Percentiles rank a stretch among this genome's conserved stretches.
These are phyloP conservation scores for Colletotrichum echinochloae DNA, from an alignment of 2,329 filamentous ascomycete species.

Conservation along the genomic window DNA sequence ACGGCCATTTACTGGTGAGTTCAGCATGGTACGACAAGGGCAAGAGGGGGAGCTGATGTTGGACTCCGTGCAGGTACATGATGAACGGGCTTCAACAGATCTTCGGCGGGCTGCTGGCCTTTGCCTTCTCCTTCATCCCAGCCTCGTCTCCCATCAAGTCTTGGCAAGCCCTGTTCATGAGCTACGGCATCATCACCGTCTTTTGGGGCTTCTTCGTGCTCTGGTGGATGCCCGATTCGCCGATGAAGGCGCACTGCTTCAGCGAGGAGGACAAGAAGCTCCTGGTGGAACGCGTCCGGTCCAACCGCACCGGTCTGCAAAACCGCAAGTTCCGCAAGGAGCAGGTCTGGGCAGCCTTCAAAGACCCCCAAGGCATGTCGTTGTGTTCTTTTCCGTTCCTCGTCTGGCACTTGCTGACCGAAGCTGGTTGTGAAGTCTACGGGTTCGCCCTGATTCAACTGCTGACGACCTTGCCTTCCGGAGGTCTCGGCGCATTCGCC, in stretches of 20 bases:
- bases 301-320: constrained; percentile 51
- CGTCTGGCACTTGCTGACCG: neutral
- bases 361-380: constrained; percentile 45
- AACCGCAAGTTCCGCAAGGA: constrained; percentile 52
- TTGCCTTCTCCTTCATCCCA: constrained; percentile 49
- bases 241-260: constrained; percentile 63
- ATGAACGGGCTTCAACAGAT: constrained; percentile 53
- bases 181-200: constrained; percentile 53
- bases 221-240: constrained; percentile 61
- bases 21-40: too few relatives aligned
- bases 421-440: constrained; percentile 53
- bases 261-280: constrained; percentile 54
- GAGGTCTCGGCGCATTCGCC: constrained; percentile 78
- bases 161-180: constrained; percentile 58
- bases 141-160: constrained; percentile 47
- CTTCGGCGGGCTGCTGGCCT: constrained; percentile 55
- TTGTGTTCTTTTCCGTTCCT: neutral
- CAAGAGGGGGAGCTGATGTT: neutral
- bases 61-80: constrained; percentile 47
- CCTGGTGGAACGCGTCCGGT: constrained; percentile 52
- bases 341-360: constrained; percentile 53
- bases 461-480: constrained; percentile 79
- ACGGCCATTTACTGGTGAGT: constrained; percentile 42
- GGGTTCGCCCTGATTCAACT: constrained; percentile 74
- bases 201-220: constrained; percentile 52